A percentile compares a stretch with the other conserved stretches of the same genome.
phyloP scores from a whole-genome alignment of 2,329 filamentous ascomycete genomes.

The Gaeumannomyces tritici region DNA sequence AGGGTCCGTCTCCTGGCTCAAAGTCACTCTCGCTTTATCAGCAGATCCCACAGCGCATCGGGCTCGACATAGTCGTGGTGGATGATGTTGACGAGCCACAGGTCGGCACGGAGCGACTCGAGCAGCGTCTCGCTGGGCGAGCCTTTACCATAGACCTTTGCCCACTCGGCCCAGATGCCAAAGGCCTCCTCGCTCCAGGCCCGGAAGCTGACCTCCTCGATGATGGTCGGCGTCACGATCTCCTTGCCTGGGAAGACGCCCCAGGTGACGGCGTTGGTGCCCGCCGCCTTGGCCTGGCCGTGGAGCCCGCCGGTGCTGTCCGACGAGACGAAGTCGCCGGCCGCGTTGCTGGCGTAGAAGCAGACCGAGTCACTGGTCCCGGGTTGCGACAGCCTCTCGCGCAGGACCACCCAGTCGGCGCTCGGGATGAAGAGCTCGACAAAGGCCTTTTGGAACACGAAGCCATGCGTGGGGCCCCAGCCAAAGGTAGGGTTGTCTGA shows the following conservation, averaged over 20 bases:
- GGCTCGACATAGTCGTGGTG: constrained; percentile 68
- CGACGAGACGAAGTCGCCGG: constrained; percentile 69
- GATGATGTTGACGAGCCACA: constrained; percentile 87
- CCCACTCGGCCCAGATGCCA: constrained; percentile 92
- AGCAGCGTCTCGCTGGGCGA: constrained; percentile 65
- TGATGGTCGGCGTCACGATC: constrained; percentile 92
- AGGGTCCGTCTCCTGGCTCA: too few relatives aligned
- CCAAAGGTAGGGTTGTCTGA: constrained; percentile 75
- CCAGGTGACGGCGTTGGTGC: constrained; percentile 95
- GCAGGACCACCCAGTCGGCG: constrained; percentile 60
- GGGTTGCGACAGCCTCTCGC: constrained; percentile 47
- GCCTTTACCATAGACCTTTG: constrained; percentile 70
- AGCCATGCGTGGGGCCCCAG: constrained; percentile 87
- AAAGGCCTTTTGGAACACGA: constrained; percentile 97
- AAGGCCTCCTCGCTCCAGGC: constrained; percentile 96
- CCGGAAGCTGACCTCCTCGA: constrained; percentile 87
- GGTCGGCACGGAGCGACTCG: constrained; percentile 54
- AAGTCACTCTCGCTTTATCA: too few relatives aligned
- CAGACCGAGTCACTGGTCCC: constrained; percentile 60
- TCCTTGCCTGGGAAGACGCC: constrained; percentile 92
- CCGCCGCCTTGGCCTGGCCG: constrained; percentile 10
- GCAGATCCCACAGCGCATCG: constrained; percentile 62
- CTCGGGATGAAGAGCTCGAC: constrained; percentile 87
- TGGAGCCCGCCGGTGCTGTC: constrained; percentile 30
- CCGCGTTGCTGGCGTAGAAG: constrained; percentile 77